Evolutionary conservation across 108 stramenopile species (phyloP).

Genomic region (Licmophora abbreviata): DNA sequence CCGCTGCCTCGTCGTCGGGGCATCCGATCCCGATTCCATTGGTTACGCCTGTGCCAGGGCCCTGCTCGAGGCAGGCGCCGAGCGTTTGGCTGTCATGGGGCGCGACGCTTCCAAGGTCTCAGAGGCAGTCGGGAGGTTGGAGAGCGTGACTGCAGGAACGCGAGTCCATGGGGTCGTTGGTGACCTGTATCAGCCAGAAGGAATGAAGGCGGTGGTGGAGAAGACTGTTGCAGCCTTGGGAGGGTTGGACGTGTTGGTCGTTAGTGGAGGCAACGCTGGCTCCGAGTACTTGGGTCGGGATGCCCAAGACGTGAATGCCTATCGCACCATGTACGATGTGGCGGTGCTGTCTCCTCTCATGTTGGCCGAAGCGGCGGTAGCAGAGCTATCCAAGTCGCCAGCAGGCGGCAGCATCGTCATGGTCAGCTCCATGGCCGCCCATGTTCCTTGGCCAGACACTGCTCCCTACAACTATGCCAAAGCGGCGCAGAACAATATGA

Average conservation of each 20-base stretch:
- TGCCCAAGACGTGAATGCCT: conserved; percentile 5
- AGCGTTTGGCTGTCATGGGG: conserved; percentile 9
- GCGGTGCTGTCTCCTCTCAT: conserved; percentile 14
- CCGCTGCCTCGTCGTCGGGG: conserved; percentile 12
- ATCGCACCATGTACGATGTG: conserved; percentile 15
- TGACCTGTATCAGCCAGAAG: conserved; percentile 11
- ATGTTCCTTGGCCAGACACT: conserved; percentile 13
- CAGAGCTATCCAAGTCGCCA: neutral
- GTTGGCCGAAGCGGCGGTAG: conserved; percentile 4
- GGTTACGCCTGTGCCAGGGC: conserved; percentile 5
- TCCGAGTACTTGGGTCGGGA: conserved; percentile 15
- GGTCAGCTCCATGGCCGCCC: conserved; percentile 8
- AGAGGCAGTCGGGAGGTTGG: neutral
- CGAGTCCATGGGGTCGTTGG: conserved; percentile 6
- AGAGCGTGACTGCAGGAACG: neutral
- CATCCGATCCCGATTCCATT: conserved; percentile 11
- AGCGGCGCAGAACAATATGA: conserved; percentile 14
- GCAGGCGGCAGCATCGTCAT: conserved; percentile 10
- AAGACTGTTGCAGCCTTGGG: conserved; percentile 1
- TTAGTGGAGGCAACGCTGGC: conserved; percentile 10
- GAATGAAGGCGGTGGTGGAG: conserved; percentile 6
- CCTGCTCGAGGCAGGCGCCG: conserved; percentile 7
- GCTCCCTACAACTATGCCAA: conserved; percentile 12
- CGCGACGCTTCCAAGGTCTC: conserved; percentile 5
- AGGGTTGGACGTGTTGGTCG: conserved; percentile 10